Evolutionary conservation across 768 basidiomycete species (phyloP).

Genomic region (Mycena rosella): DNA sequence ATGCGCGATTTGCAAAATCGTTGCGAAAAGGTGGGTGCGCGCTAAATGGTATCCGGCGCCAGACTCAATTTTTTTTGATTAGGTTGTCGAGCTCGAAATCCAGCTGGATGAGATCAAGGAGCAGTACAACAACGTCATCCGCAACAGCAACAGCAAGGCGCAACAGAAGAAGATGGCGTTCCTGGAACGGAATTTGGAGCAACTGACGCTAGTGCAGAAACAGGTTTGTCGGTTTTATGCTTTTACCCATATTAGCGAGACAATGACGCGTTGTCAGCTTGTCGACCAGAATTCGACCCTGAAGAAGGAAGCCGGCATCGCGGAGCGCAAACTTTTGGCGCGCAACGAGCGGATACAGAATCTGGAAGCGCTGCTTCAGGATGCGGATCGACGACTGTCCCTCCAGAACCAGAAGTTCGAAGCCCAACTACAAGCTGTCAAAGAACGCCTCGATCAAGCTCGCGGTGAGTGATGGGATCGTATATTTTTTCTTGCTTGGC

Average conservation of each 20-base stretch:
- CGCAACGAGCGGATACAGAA: slow-evolving; percentile 99
- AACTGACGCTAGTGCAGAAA: slow-evolving; percentile 95
- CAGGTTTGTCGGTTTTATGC: slow-evolving; percentile 69
- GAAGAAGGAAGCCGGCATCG: slow-evolving; percentile 97
- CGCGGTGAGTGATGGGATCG: slow-evolving; percentile 70
- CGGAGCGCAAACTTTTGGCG: slow-evolving; percentile 95
- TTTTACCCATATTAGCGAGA: slow-evolving; percentile 26
- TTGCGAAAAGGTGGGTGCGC: slow-evolving; percentile 89
- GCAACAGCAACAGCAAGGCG: slow-evolving; percentile 97
- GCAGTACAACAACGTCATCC: slow-evolving; percentile 98
- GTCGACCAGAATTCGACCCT: slow-evolving; percentile 98
- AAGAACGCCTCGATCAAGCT: slow-evolving; percentile 92
- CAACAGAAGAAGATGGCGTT: slow-evolving; percentile 99
- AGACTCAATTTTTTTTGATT: slow-evolving; percentile 24
- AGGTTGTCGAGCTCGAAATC: slow-evolving; percentile 99
- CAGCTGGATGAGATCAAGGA: slow-evolving; percentile 98
- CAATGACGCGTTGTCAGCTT: slow-evolving; percentile 65
- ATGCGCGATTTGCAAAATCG: slow-evolving; percentile 99
- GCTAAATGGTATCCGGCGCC: neutral
- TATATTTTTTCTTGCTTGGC: slow-evolving; percentile 28
- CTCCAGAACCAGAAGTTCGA: slow-evolving; percentile 97
- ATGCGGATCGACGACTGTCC: slow-evolving; percentile 93
- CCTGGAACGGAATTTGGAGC: slow-evolving; percentile 95
- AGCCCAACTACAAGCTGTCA: slow-evolving; percentile 90
- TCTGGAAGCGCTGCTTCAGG: slow-evolving; percentile 91